Evolutionary conservation across 768 basidiomycete genomes (phyloP), one percentile per base, ranked within the genome.

Genomic region (Wakefieldia striispora): DNA sequence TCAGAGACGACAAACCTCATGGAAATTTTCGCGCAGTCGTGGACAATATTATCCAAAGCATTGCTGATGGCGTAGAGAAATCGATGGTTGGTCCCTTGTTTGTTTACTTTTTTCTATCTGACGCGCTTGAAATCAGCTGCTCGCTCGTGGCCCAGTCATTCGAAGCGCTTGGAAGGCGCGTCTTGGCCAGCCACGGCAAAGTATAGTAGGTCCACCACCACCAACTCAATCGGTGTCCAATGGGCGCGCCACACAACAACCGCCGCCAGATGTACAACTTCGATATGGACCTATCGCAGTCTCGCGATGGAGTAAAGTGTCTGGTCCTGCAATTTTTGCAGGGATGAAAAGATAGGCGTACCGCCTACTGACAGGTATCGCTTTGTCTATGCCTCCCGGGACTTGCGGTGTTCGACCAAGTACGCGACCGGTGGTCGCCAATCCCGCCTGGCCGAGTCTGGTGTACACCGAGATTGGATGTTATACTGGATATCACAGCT

Each of bases 61-160:
- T 99, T 54, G 80, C 82, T 38, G 95, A 98, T 66, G 97, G 97
- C 10, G 92, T 98, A 34, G 92, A 95, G 62, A 88, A 89, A 61
- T 83, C 91, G 35, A 75, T 75, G 56, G 95, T 97, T 60, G 63
- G 86, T 73, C 19, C 33, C 29, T 42, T 53, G 37, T 24, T 39
- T 34, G 41, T 43, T 27, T 45, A 38, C 37, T 19, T 48, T 36
- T n/a, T 37, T 23, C 27, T 27, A 42, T 56, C 47, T 59, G 46
- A 56, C 54, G 36, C 26, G 43, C 48, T 54, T 16, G 12, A 17
- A 68, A 67, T 45, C 46, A 92, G 91, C 78, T 92, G 38, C 75
- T 92, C 12, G 77, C 76, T 35, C 80, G 84, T 43, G 81, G 81
- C 9, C 75, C 72, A 40, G 65, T 73, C 16, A 85, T 92, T 59